Evolutionary conservation across 306 rosid genomes (phyloP).

Genomic region (Amphicarpaea edgeworthii): DNA sequence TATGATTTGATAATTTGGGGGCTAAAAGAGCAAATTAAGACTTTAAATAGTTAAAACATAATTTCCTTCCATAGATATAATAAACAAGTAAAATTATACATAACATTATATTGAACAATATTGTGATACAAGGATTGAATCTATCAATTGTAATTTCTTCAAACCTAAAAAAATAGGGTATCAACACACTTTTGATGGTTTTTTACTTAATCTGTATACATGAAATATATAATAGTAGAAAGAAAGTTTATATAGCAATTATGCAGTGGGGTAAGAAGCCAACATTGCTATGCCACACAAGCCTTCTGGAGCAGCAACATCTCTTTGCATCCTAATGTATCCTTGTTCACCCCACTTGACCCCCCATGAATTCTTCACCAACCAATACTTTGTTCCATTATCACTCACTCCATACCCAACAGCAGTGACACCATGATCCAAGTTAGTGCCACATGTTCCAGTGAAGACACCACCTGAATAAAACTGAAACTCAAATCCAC

Average conservation of each 20-base stretch:
- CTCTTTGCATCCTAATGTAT: slow-evolving; percentile 51
- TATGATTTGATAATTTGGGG: no score
- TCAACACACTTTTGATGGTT: no score
- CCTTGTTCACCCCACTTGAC: slow-evolving; percentile 51
- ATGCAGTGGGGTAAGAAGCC: slow-evolving; percentile 51
- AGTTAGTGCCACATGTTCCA: slow-evolving; percentile 44
- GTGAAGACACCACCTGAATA: slow-evolving; percentile 48
- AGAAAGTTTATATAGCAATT: not conserved
- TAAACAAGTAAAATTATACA: no score
- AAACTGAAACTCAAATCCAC: slow-evolving; percentile 49
- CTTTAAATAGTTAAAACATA: no score
- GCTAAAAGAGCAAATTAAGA: no score
- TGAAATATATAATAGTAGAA: not conserved
- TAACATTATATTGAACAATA: no score
- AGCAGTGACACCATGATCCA: slow-evolving; percentile 53
- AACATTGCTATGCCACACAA: slow-evolving; percentile 51
- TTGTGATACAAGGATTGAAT: no score
- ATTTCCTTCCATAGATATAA: no score
- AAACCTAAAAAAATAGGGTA: no score
- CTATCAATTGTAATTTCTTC: no score
- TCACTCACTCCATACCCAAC: slow-evolving; percentile 47
- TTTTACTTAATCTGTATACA: no score
- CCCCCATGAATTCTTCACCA: slow-evolving; percentile 53
- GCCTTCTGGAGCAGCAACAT: slow-evolving; percentile 42
- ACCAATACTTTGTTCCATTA: slow-evolving; percentile 45